phyloP scores from a whole-genome alignment of 2,329 filamentous ascomycete species.

The Cercospora berteroae region DNA sequence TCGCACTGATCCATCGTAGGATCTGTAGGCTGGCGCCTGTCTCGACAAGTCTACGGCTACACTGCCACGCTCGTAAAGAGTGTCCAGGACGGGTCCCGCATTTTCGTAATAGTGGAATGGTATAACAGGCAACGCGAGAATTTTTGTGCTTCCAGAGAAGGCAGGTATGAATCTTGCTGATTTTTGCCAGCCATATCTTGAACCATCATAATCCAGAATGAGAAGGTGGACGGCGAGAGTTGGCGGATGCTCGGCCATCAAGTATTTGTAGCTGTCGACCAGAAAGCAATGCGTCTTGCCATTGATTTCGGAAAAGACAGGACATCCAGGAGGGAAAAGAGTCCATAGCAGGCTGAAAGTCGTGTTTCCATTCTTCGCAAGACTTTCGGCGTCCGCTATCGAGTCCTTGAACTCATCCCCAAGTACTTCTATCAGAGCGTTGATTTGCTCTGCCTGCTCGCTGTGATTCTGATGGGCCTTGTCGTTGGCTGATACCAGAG shows the following conservation, averaged over 20 bases:
- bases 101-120: conserved; percentile 15
- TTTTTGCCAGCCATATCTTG: conserved; percentile 18
- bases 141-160: conserved; percentile 15
- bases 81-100: neutral
- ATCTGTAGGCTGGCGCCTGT: conserved; percentile 13
- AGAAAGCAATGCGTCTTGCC: conserved; percentile 17
- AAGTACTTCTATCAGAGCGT: conserved; percentile 14
- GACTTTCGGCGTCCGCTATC: conserved; percentile 13
- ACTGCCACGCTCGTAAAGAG: conserved; percentile 10
- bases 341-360: conserved; percentile 24
- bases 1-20: conserved; percentile 15
- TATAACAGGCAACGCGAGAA: conserved; percentile 10
- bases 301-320: conserved; percentile 12
- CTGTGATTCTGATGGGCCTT: conserved; percentile 1
- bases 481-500: conserved; percentile 12
- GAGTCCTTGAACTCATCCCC: conserved; percentile 10
- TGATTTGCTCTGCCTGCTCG: conserved; percentile 13
- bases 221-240: conserved; percentile 13
- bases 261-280: conserved; percentile 18
- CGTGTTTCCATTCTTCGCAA: conserved; percentile 20
- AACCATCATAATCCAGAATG: conserved; percentile 18
- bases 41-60: conserved; percentile 2
- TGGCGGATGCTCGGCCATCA: conserved; percentile 14
- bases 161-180: conserved; percentile 8
- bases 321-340: conserved; percentile 19